Conservation (phyloP, 352 stramenopile genomes). For the Phytophthora syringae region DNA sequence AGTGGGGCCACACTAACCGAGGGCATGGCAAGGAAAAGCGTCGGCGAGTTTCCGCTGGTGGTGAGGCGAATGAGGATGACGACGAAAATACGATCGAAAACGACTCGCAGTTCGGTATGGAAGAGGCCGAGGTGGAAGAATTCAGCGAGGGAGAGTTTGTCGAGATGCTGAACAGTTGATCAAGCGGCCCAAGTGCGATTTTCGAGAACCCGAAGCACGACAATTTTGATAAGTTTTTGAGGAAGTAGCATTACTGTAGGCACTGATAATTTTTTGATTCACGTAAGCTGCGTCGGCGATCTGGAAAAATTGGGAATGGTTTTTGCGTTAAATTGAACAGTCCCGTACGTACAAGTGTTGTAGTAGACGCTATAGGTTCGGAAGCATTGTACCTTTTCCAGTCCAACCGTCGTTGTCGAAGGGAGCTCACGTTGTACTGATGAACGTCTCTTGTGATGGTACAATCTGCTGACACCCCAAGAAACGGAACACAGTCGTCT, state of each 20-base stretch:
- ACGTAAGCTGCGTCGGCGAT: too few species aligned
- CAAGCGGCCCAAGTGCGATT: not conserved
- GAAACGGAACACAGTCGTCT: constrained; percentile 78
- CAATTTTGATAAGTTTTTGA: not conserved
- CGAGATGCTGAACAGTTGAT: constrained; percentile 31
- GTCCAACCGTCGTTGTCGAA: constrained; percentile 74
- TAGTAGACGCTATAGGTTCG: constrained; percentile 21
- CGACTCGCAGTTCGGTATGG: constrained; percentile 30
- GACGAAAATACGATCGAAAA: constrained; percentile 29
- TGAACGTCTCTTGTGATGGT: constrained; percentile 76
- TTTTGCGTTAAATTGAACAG: not conserved
- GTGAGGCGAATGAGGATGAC: constrained; percentile 9
- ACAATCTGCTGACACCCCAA: constrained; percentile 80
- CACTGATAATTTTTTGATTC: too few species aligned
- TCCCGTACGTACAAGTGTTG: constrained; percentile 51
- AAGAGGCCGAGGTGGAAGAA: constrained; percentile 36
- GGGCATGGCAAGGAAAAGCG: constrained; percentile 22
- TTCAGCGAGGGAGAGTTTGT: constrained; percentile 28
- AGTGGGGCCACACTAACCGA: constrained; percentile 9
- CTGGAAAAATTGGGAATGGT: too few species aligned
- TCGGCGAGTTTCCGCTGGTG: constrained; percentile 13
- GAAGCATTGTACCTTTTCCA: not conserved
- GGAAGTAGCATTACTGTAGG: not conserved
- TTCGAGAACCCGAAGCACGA: not conserved
- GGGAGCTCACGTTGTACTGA: constrained; percentile 71